Base-by-base conservation (phyloP, 768 basidiomycete genomes). In the Austroboletus eburneus region DNA sequence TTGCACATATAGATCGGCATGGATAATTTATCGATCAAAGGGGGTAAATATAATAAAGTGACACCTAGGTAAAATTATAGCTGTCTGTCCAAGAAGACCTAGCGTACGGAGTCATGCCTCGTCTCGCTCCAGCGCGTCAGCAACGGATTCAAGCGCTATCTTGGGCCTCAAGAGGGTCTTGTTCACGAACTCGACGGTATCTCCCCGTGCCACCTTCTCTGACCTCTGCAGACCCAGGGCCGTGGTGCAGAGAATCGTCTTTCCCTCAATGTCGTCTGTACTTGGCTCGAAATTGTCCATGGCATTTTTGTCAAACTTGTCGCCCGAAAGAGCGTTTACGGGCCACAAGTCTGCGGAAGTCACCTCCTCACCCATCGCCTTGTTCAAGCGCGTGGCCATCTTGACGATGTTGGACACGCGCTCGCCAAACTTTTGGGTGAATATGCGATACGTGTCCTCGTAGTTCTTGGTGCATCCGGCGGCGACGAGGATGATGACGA, bases 301-400 rank as follows among this genome's bases (percentile, higher is more conserved):
- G 39, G 57, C 61, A 1, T 48, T 45, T 0, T 55, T 49, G 43
- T 75, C 69, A 36, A 73, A 82, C 27, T 42, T 43, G 0, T 71
- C 66, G 16, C 74, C 76, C 5, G 72, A 71, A 1, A 64, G 51
- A 35, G 72, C 69, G 39, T 75, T 74, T 9, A 77, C 55, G 16
- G 75, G 69, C 57, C 80, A 77, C 49, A 83, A 55, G 52, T 83
- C 81, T 43, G 74, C 76, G 2, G 73, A 76, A 2, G 77, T 77
- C 38, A 84, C 69, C 42, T 76, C 77, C 59, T 81, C 78, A 1
- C 80, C 80, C 39, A 82, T 72, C 10, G 74, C 75, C 57, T 75
- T 78, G 53, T 68, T 66, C 27, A 67, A 34, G 30, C 63, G 55
- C 1, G 55, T 39, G 0, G 68, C 61, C 62, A 64, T 56, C 42